These are phyloP conservation scores for Hemerocallis citrina DNA, from an alignment of 106 monocot genomes.

Conservation along the genomic window DNA sequence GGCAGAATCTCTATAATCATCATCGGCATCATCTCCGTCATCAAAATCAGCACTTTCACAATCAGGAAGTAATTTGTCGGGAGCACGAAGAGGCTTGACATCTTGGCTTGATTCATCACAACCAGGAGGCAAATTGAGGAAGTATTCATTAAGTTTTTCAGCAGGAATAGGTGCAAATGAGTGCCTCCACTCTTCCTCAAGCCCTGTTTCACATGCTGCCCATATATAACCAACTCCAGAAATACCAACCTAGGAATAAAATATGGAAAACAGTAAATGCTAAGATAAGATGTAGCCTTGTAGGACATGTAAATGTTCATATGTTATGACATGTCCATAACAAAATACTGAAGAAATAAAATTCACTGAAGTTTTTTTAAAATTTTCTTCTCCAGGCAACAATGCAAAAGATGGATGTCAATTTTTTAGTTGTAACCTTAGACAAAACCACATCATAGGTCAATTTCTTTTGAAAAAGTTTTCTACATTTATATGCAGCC, in stretches of 20 bases:
- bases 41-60: slow-evolving; percentile 46
- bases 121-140: slow-evolving; percentile 19
- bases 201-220: slow-evolving; percentile 52
- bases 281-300: too few relatives aligned
- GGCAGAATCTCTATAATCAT: slow-evolving; percentile 49
- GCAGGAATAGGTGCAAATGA: slow-evolving; percentile 81
- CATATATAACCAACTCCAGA: slow-evolving; percentile 86
- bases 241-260: slow-evolving; percentile 42
- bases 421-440: too few relatives aligned
- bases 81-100: slow-evolving; percentile 23
- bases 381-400: too few relatives aligned
- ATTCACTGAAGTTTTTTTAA: too few relatives aligned
- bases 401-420: too few relatives aligned
- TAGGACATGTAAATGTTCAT: too few relatives aligned
- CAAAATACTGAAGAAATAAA: too few relatives aligned
- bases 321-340: too few relatives aligned
- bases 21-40: slow-evolving; percentile 34
- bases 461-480: too few relatives aligned
- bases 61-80: slow-evolving; percentile 55
- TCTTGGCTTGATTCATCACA: slow-evolving; percentile 47
- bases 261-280: too few relatives aligned
- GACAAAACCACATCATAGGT: too few relatives aligned
- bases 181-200: slow-evolving; percentile 81
- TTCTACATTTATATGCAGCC: too few relatives aligned
- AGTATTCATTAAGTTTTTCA: slow-evolving; percentile 46